Evolutionary conservation across 2,329 filamentous ascomycete species (phyloP).

Genomic region (Dryadomyces sulphureus): DNA sequence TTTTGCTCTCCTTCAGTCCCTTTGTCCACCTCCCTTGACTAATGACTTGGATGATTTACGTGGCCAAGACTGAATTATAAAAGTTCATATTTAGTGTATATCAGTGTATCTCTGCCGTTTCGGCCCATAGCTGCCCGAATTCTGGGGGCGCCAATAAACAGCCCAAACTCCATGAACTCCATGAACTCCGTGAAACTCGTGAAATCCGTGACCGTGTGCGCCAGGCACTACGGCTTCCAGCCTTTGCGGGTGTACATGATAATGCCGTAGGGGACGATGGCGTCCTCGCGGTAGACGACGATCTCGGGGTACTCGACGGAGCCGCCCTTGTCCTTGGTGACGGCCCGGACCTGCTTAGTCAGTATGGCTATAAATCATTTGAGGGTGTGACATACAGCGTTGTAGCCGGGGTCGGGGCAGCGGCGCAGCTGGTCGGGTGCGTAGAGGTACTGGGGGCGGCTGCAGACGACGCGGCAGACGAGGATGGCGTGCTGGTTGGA

Average conservation of each 20-base stretch:
- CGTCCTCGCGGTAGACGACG: constrained; percentile 2
- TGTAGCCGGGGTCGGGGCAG: not conserved
- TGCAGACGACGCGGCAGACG: constrained; percentile 1
- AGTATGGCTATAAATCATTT: too few species aligned
- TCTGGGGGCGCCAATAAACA: too few species aligned
- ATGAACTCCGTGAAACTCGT: too few species aligned
- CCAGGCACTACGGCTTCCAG: not conserved
- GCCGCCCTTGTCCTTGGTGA: constrained; percentile 1
- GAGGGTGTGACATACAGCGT: constrained; percentile 1
- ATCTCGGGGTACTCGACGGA: constrained; percentile 1
- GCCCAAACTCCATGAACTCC: too few species aligned
- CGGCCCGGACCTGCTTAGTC: not conserved
- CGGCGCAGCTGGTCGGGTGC: not conserved
- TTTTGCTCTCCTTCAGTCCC: not conserved
- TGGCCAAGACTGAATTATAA: too few species aligned
- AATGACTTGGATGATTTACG: not conserved
- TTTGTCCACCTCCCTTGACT: not conserved
- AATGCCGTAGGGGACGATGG: constrained; percentile 2
- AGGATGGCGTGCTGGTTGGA: constrained; percentile 3
- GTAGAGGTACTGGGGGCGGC: not conserved
- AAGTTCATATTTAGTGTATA: too few species aligned
- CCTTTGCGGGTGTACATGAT: constrained; percentile 1
- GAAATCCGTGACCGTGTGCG: too few species aligned
- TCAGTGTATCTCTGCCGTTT: too few species aligned
- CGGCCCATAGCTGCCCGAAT: too few species aligned